These are phyloP conservation scores for Vitis amurensis DNA, from an alignment of 164 flowering plant genomes.

Conservation along the genomic window DNA sequence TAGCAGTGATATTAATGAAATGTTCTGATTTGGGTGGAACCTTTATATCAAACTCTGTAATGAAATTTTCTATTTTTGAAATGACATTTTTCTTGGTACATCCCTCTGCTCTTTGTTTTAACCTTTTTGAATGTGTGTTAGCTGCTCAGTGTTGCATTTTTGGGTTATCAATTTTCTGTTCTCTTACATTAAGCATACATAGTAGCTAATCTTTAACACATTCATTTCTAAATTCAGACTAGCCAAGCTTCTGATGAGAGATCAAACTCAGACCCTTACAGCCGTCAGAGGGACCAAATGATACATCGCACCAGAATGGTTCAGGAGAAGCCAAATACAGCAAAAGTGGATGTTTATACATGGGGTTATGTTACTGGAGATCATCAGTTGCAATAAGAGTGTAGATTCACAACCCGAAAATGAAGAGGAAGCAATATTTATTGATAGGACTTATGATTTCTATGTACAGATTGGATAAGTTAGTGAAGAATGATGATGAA, in stretches of 20 bases:
- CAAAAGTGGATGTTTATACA: conserved; percentile 18
- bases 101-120: too few relatives aligned
- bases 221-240: conserved; percentile 18
- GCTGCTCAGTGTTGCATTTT: too few relatives aligned
- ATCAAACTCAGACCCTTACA: conserved; percentile 6
- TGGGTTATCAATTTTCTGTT: too few relatives aligned
- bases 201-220: conserved; percentile 11
- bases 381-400: conserved; percentile 12
- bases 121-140: background rate
- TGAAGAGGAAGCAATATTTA: background rate
- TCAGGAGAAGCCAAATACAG: conserved; percentile 15
- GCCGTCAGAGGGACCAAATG: conserved; percentile 18
- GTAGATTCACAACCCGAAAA: background rate
- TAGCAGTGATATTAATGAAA: too few relatives aligned
- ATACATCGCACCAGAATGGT: conserved; percentile 20
- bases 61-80: too few relatives aligned
- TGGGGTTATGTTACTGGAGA: conserved; percentile 13
- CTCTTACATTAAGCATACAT: too few relatives aligned
- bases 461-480: conserved; percentile 1
- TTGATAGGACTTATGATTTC: conserved; percentile 15
- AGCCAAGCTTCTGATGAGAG: conserved; percentile 7
- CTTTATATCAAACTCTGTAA: too few relatives aligned
- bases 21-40: too few relatives aligned
- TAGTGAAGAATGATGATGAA: background rate
- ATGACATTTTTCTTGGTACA: too few relatives aligned